Evolutionary conservation across 2,329 filamentous ascomycete genomes (phyloP).

Genomic region (Claviceps maximensis): DNA sequence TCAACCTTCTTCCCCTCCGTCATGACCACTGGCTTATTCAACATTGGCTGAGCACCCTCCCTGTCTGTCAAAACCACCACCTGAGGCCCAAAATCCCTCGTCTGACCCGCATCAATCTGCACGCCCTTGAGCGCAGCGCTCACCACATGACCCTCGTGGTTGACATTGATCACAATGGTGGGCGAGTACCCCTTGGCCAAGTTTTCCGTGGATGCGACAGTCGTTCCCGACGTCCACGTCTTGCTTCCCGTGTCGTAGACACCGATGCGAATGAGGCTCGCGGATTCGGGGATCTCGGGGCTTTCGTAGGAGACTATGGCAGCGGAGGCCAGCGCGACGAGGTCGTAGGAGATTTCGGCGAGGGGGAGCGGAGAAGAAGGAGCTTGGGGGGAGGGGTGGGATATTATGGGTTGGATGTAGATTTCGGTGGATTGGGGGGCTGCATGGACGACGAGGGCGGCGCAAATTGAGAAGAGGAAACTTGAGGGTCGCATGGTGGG

Average conservation of each 20-base stretch:
- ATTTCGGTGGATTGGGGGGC: conserved; percentile 34
- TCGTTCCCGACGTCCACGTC: conserved; percentile 41
- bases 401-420: conserved; percentile 38
- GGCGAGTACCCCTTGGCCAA: conserved; percentile 50
- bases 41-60: conserved; percentile 40
- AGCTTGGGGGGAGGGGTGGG: conserved; percentile 14
- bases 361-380: conserved; percentile 35
- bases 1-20: conserved; percentile 45
- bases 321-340: conserved; percentile 27
- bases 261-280: conserved; percentile 42
- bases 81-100: conserved; percentile 51
- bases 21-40: conserved; percentile 52
- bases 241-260: conserved; percentile 35
- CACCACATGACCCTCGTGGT: conserved; percentile 29
- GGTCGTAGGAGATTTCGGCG: conserved; percentile 43
- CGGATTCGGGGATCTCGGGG: conserved; percentile 34
- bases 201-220: conserved; percentile 41
- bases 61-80: conserved; percentile 34
- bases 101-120: conserved; percentile 48
- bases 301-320: conserved; percentile 41
- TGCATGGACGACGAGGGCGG: conserved; percentile 25
- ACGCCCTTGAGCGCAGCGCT: conserved; percentile 43
- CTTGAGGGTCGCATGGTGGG: conserved; percentile 28
- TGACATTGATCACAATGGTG: conserved; percentile 39
- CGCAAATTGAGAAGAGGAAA: conserved; percentile 29